Evolutionary conservation across 2,329 filamentous ascomycete species (phyloP), one percentile per base, ranked within the genome.

Genomic region (Fusarium fracticaudum): DNA sequence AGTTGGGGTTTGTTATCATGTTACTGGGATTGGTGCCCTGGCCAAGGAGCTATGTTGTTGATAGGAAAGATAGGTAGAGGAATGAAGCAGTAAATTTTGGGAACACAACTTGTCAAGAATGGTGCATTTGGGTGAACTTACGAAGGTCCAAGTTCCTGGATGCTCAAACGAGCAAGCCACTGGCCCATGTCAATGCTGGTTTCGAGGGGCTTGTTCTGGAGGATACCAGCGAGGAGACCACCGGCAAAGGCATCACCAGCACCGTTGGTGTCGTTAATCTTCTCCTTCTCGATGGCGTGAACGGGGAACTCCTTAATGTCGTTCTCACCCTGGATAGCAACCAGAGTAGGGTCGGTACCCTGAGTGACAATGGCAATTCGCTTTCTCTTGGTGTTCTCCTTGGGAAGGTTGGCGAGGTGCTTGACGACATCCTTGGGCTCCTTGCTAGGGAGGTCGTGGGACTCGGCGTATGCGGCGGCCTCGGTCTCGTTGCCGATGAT

Each of bases 401-500:
- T 98, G 82, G 95, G 94, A 73, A 97, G 89, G 81, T 93, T 91
- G 81, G 95, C 95, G 76, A 99, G 90, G 83, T 91, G 87, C 87
- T 93, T 92, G 77, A 94, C 95, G 80, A 98, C 96, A 84, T 93
- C 92, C 81, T 92, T 90, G 81, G 98, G 90, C 83, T 96, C 92
- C 79, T 91, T 93, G 77, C 90, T 92, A 77, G 88, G 87, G 79
- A 96, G 89, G 77, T 87, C 87, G 85, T 98, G 95, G 67, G 91
- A 91, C 83, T 95, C 92, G 75, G 95, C 94, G 85, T 96, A 99
- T 65, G 95, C 88, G 77, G 91, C 90, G 55, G 95, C 96, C 87
- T 99, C 96, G 76, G 94, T 93, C 91, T 99, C 96, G 86, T 99
- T 99, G 81, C 95, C 96, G 83, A 99, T 93, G 71, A 98, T 88